Base-by-base conservation (phyloP, 1,139 yeast species). In the Taphrina confusa region DNA sequence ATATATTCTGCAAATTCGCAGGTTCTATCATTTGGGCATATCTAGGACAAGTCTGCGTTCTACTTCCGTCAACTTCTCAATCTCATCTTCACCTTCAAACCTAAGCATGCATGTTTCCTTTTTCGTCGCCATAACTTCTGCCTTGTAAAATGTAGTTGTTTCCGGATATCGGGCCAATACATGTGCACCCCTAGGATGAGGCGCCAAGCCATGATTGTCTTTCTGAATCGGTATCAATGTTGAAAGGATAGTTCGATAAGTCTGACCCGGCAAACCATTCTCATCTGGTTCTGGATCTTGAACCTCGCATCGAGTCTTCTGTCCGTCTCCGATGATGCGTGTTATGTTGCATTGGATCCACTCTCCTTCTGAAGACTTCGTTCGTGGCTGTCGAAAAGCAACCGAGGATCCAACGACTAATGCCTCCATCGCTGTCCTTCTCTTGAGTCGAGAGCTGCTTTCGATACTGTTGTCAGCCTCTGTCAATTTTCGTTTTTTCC, bases 211-310 rank as follows among this genome's bases (percentile, higher is more conserved):
- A 30, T 75, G 74, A 0, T 74, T 74, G 11, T 66, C 69, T 0
- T 83, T 75, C 0, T 96, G 94, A 25, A 94, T 85, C 45, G 85
- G 76, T 33, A 92, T 80, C 4, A 94, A 73, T 67, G 92, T 97
- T 68, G 85, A 84, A 76, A 87, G 82, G 28, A 80, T 83, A 1
- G 97, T 91, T 67, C 84, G 85, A 74, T 86, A 94, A 0, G 87
- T 78, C 39, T 61, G 59, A 23, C 51, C 47, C 12, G 55, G 57
- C 20, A 46, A 47, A 14, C 51, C 88, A 67, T 84, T 81, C 69
- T 92, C 97, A 69, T 94, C 98, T 0, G 98, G 98, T 70, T 94
- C 98, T 0, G 97, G 97, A 72, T 94, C 99, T 66, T 89, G 82
- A 11, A 94, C 91, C 72, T 92, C 97, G 69, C 83, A 86, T 63